These are phyloP conservation scores for Saturnispora quitensis DNA, from an alignment of 805 yeast species.

Conservation along the genomic window DNA sequence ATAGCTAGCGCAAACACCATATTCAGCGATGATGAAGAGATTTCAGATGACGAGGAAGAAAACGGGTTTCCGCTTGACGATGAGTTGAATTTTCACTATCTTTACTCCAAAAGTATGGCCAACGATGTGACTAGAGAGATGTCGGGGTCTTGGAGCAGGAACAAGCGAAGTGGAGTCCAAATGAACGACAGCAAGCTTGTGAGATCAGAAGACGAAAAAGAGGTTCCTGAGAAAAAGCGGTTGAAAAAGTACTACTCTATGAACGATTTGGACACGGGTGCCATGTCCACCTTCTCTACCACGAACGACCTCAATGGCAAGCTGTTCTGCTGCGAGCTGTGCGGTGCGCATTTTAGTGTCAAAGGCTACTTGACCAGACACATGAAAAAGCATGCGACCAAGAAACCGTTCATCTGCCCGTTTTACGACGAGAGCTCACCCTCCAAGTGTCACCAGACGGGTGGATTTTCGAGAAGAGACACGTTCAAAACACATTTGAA, in stretches of 20 bases:
- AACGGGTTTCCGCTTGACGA: slow-evolving; percentile 11
- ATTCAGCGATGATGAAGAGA: slow-evolving; percentile 9
- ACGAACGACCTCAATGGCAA: slow-evolving; percentile 4
- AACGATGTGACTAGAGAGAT: neutral
- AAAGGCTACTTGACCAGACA: slow-evolving; percentile 49
- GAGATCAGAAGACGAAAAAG: neutral
- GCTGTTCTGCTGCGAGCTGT: slow-evolving; percentile 37
- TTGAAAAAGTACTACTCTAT: neutral
- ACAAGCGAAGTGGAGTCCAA: neutral
- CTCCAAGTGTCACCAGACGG: slow-evolving; percentile 45
- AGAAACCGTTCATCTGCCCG: slow-evolving; percentile 49
- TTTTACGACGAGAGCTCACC: slow-evolving; percentile 29
- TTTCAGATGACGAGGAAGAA: slow-evolving; percentile 4
- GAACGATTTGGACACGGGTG: neutral
- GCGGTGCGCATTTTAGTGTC: slow-evolving; percentile 40
- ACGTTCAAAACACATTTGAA: slow-evolving; percentile 51
- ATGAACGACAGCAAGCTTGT: neutral
- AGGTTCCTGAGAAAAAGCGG: neutral
- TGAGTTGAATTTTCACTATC: slow-evolving; percentile 8
- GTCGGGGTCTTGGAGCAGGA: neutral
- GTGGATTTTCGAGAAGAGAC: slow-evolving; percentile 52
- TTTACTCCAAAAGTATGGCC: neutral
- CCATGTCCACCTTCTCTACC: neutral
- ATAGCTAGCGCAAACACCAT: neutral
- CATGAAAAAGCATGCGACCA: slow-evolving; percentile 40